Evolutionary conservation across 2,329 filamentous ascomycete genomes (phyloP), one percentile per base, ranked within the genome.

Genomic region (Pseudomassariella vexata): DNA sequence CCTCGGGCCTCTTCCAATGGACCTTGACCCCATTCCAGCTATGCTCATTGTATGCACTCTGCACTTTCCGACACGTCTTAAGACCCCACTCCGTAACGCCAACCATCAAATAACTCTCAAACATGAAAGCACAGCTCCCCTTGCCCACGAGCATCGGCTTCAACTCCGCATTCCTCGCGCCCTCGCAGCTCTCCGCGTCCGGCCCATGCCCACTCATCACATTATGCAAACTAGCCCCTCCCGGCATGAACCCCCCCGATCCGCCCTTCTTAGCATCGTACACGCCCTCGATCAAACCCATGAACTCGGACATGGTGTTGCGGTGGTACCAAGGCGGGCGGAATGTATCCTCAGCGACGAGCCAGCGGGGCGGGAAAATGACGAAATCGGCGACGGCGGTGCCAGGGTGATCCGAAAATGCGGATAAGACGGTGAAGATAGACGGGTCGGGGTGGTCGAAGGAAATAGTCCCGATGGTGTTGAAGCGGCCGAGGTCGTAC

Each of bases 41-140:
- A 64, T 94, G 83, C 36, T 79, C 76, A 52, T 78, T 88, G 50
- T 92, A 94, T 35, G 74, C 74, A 43, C 76, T 68, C 62, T 76
- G 72, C 11, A 74, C 66, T 55, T 73, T 73, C 42, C 62, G 55
- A 34, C 70, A 90, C 40, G 74, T 69, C 42, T 59, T 56, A 39
- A 74, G 56, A 2, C 79, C 81, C 79, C 80, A 85, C 36, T 82
- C 73, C 2, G 81, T 83, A 18, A 85, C 79, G 2, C 79, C 80
- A 3, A 85, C 68, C 76, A 84, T 82, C 34, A 82, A 49, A 34
- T 69, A 78, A 42, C 72, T 82, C 64, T 82, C 77, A 45, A 81
- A 81, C 77, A 82, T 82, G 46, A 81, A 81, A 0, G 77, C 77
- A 47, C 76, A 78, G 47, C 75, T 78, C 10, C 73, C 73, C 19